phyloP scores from a whole-genome alignment of 768 basidiomycete genomes.

The Chalciporus chontae region DNA sequence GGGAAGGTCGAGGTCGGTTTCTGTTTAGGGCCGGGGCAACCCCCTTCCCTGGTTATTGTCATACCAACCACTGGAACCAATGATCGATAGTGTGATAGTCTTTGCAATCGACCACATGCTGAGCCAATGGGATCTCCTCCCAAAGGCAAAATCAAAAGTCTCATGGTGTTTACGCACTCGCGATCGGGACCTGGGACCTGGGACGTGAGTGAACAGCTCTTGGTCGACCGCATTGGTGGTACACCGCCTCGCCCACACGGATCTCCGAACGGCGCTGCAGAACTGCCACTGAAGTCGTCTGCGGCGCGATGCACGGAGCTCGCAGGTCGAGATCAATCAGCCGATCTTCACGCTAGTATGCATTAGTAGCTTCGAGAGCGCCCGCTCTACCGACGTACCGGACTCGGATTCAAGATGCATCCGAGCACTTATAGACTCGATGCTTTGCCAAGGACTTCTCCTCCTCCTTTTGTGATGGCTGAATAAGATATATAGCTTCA shows the following conservation, averaged over 20 bases:
- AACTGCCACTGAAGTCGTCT: too few relatives aligned
- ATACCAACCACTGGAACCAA: background rate
- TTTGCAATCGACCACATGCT: too few relatives aligned
- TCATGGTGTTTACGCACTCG: too few relatives aligned
- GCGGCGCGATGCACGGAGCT: too few relatives aligned
- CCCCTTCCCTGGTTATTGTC: too few relatives aligned
- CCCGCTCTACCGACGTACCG: background rate
- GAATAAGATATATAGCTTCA: background rate
- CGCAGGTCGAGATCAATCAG: background rate
- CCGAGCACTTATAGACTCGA: background rate
- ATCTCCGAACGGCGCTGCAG: background rate
- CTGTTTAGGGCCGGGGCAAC: too few relatives aligned
- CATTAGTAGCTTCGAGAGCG: background rate
- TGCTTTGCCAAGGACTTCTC: background rate
- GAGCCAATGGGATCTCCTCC: background rate
- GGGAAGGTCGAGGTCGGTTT: too few relatives aligned
- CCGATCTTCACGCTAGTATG: background rate
- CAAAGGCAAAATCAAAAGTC: too few relatives aligned
- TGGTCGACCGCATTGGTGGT: background rate
- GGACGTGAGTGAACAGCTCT: background rate
- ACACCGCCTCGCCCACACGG: background rate
- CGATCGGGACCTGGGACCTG: too few relatives aligned
- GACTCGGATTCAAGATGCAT: background rate
- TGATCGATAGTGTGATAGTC: too few relatives aligned
- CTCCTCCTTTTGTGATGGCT: background rate